A percentile compares a stretch with the other conserved stretches of the same genome.
phyloP scores from a whole-genome alignment of 345 rosid species.

The Schrenkiella parvula region DNA sequence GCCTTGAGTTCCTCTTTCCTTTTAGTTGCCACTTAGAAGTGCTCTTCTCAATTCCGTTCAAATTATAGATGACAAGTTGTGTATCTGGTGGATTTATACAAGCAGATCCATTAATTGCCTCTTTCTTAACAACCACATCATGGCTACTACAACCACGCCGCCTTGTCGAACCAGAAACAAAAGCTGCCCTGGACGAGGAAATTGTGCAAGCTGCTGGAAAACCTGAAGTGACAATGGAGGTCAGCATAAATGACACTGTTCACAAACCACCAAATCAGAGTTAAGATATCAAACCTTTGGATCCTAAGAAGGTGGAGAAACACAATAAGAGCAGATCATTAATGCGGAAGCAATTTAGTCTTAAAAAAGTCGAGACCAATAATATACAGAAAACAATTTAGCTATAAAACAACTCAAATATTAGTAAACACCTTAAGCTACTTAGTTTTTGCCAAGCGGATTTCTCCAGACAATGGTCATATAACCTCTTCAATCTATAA shows the following conservation, averaged over 20 bases:
- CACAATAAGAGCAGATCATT: not conserved
- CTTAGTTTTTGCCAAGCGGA: not conserved
- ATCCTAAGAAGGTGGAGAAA: slow-evolving; percentile 9
- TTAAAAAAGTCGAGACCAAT: not conserved
- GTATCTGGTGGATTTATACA: too few species aligned
- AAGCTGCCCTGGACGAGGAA: slow-evolving; percentile 28
- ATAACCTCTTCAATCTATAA: not conserved
- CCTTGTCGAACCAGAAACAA: slow-evolving; percentile 40
- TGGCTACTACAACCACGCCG: slow-evolving; percentile 44
- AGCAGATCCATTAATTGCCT: slow-evolving; percentile 37
- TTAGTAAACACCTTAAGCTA: not conserved
- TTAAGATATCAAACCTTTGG: not conserved
- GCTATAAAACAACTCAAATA: not conserved
- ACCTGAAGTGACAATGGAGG: slow-evolving; percentile 17
- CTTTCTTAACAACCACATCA: slow-evolving; percentile 37
- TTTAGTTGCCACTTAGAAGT: slow-evolving; percentile 18
- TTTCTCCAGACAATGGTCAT: not conserved
- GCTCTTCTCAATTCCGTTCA: too few species aligned
- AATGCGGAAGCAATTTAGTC: not conserved
- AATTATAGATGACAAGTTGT: too few species aligned
- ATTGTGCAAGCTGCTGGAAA: slow-evolving; percentile 2
- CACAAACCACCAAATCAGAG: not conserved
- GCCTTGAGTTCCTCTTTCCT: slow-evolving; percentile 93
- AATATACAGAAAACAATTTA: not conserved
- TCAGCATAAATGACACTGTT: not conserved